Evolutionary conservation across 83 land plant species (phyloP).

Genomic region (Isoetes engelmannii): DNA sequence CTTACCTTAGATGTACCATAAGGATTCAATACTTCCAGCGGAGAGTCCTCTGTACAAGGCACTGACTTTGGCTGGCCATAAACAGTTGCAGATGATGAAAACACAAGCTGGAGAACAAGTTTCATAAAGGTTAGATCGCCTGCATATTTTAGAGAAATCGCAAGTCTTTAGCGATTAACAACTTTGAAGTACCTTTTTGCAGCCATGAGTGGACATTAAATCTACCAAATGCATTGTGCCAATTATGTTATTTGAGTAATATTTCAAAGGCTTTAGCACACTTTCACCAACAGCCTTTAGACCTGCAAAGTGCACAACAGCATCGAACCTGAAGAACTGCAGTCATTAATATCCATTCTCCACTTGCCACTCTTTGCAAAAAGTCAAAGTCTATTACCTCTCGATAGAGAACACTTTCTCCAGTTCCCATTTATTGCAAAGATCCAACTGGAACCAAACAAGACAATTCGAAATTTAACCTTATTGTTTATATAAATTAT

Average conservation of each 20-base stretch:
- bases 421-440: conserved; percentile 20
- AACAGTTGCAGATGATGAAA: conserved; percentile 90
- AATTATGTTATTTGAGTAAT: conserved; percentile 48
- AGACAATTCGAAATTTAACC: background rate
- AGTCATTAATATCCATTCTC: background rate
- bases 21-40: conserved; percentile 68
- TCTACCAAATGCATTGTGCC: conserved; percentile 49
- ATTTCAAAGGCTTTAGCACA: conserved; percentile 43
- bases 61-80: conserved; percentile 90
- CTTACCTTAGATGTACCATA: conserved; percentile 68
- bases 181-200: conserved; percentile 41
- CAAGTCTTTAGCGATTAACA: background rate
- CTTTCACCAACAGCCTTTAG: conserved; percentile 70
- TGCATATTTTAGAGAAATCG: background rate
- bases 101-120: conserved; percentile 52
- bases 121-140: conserved; percentile 16
- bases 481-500: background rate
- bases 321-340: conserved; percentile 44
- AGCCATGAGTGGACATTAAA: conserved; percentile 37
- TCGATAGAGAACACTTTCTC: conserved; percentile 13
- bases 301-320: conserved; percentile 68
- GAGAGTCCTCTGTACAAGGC: conserved; percentile 68
- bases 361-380: conserved; percentile 8
- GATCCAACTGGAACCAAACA: conserved; percentile 22
- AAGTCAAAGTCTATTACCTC: background rate